Base-by-base conservation (phyloP, 805 yeast species). In the Wickerhamomyces queroliae region DNA sequence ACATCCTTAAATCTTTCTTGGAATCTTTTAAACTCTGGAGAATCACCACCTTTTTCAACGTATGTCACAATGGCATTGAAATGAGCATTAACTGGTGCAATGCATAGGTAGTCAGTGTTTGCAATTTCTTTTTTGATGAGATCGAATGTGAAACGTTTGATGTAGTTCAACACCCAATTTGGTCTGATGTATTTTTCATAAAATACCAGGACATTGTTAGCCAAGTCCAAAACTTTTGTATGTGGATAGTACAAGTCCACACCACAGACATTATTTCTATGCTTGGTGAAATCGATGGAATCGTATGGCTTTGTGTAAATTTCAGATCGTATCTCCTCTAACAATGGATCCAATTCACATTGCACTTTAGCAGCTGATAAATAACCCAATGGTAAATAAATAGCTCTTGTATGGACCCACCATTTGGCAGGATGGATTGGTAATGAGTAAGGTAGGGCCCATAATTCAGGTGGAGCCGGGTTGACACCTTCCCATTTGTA, bases 391-490 rank as follows among this genome's bases (percentile, higher is more conserved):
- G 98, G 90, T 25, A 85, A 60, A 53, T 90, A 93, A 18, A 93
- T 86, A 1, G 93, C 95, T 41, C 99, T 70, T 0, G 97, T 90
- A 55, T 93, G 99, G 18, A 91, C 96, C 99, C 99, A 93, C 99
- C 98, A 93, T 56, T 86, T 75, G 26, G 90, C 95, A 1, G 99
- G 99, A 55, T 93, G 98, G 30, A 89, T 68, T 0, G 96, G 95
- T 2, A 83, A 53, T 36, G 69, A 56, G 45, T 88, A 85, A 2
- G 99, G 99, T 31, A 91, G 61, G 42, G 83, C 61, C 93, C 96
- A 93, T 36, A 89, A 63, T 56, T 93, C 99, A 2, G 97, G 91
- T 3, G 99, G 99, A 1, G 96, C 95, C 3, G 99, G 99, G 50
- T 93, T 93, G 5, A 91, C 96, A 40, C 99, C 99, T 45, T 85